Conservation (phyloP, 2,329 filamentous ascomycete species). For the Calonectria montana region DNA sequence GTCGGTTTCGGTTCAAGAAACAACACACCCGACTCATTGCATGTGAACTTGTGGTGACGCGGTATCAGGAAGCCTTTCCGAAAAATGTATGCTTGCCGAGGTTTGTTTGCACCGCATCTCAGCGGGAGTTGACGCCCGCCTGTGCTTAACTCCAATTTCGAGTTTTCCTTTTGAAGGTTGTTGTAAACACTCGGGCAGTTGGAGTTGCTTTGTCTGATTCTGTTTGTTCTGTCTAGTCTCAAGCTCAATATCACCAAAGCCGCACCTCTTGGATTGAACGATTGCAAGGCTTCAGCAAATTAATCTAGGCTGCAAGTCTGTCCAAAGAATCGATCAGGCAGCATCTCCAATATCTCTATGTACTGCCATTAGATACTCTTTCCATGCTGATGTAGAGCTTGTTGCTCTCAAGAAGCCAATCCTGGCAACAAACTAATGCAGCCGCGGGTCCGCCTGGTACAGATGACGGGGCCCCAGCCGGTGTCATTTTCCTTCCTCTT, state of each 20-base stretch:
- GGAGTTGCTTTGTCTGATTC: too few relatives aligned
- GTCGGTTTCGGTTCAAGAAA: neutral
- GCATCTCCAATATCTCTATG: neutral
- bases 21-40: neutral
- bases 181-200: too few relatives aligned
- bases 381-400: constrained; percentile 33
- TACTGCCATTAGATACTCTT: constrained; percentile 35
- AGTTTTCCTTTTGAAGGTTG: too few relatives aligned
- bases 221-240: too few relatives aligned
- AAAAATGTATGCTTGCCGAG: neutral
- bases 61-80: neutral
- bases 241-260: too few relatives aligned
- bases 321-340: too few relatives aligned
- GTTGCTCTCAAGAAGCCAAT: constrained; percentile 31
- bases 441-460: constrained; percentile 37
- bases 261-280: too few relatives aligned
- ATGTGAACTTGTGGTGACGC: neutral
- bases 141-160: neutral
- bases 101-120: neutral
- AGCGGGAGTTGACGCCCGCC: neutral
- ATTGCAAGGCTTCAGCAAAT: too few relatives aligned
- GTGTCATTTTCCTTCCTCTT: constrained; percentile 22
- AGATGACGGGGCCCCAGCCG: constrained; percentile 31
- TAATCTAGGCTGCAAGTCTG: too few relatives aligned
- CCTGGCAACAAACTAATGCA: constrained; percentile 32